These are phyloP conservation scores for Eucommia ulmoides DNA, from an alignment of 257 asterid species.

Conservation along the genomic window DNA sequence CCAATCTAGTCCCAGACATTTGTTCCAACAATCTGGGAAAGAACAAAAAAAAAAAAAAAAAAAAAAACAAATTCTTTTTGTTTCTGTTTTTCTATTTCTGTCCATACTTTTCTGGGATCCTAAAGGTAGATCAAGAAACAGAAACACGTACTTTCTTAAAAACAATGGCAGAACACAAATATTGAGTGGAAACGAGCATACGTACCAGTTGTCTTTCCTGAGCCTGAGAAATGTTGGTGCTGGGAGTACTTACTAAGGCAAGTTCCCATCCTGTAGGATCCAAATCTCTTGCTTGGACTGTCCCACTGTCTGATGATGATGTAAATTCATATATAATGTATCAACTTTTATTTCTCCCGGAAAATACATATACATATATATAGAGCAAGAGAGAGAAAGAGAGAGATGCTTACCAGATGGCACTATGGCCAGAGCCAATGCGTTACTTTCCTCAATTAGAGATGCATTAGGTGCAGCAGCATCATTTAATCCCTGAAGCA, in stretches of 20 bases:
- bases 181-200: too few species aligned
- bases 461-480: conserved; percentile 36
- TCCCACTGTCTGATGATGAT: conserved; percentile 31
- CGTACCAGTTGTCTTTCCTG: conserved; percentile 94
- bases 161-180: too few species aligned
- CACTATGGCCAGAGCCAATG: conserved; percentile 85
- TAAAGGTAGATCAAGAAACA: too few species aligned
- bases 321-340: neutral
- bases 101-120: too few species aligned
- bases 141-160: too few species aligned
- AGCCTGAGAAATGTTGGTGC: conserved; percentile 60
- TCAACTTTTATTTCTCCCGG: too few species aligned
- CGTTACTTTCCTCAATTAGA: conserved; percentile 74
- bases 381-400: neutral
- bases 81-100: too few species aligned
- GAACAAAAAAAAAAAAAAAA: too few species aligned
- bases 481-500: conserved; percentile 62
- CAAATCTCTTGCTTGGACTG: conserved; percentile 37
- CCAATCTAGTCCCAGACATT: too few species aligned
- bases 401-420: conserved; percentile 47
- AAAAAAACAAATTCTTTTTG: too few species aligned
- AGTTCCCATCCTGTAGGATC: conserved; percentile 98
- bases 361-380: too few species aligned
- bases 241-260: conserved; percentile 82
- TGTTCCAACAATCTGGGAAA: too few species aligned